phyloP scores from a whole-genome alignment of 2,329 filamentous ascomycete genomes.

The Calonectria fujianensis region DNA sequence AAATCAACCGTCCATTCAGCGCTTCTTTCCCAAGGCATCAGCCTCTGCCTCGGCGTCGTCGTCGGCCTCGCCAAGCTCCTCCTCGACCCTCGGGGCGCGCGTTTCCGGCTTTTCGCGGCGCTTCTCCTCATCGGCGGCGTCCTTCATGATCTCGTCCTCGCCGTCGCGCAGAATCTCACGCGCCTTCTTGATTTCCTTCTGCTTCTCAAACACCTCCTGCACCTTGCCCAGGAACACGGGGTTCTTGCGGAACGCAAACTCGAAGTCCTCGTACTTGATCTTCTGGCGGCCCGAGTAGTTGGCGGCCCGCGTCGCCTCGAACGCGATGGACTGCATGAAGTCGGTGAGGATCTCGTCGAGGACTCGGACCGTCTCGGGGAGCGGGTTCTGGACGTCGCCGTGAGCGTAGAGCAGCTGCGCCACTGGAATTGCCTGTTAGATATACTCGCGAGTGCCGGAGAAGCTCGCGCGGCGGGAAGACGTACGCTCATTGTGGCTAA shows the following conservation, averaged over 20 bases:
- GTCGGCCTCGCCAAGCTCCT: slow-evolving; percentile 72
- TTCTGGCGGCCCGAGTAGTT: slow-evolving; percentile 93
- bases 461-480: slow-evolving; percentile 39
- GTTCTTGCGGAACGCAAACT: slow-evolving; percentile 92
- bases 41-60: slow-evolving; percentile 68
- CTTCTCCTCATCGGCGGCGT: slow-evolving; percentile 67
- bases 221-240: slow-evolving; percentile 91
- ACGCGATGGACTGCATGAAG: slow-evolving; percentile 95
- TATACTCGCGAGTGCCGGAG: neutral
- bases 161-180: slow-evolving; percentile 84
- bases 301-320: slow-evolving; percentile 90
- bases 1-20: slow-evolving; percentile 52
- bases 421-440: slow-evolving; percentile 67
- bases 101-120: slow-evolving; percentile 57
- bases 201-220: slow-evolving; percentile 91
- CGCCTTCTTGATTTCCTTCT: slow-evolving; percentile 88
- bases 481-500: slow-evolving; percentile 82
- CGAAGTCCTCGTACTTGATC: slow-evolving; percentile 98
- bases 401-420: slow-evolving; percentile 85
- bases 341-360: slow-evolving; percentile 98
- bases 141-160: slow-evolving; percentile 75
- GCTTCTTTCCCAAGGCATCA: slow-evolving; percentile 64
- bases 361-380: slow-evolving; percentile 88
- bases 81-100: slow-evolving; percentile 62
- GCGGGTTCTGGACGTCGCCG: slow-evolving; percentile 85